Evolutionary conservation across 768 basidiomycete species (phyloP).

Genomic region (Pleurotus platypus): DNA sequence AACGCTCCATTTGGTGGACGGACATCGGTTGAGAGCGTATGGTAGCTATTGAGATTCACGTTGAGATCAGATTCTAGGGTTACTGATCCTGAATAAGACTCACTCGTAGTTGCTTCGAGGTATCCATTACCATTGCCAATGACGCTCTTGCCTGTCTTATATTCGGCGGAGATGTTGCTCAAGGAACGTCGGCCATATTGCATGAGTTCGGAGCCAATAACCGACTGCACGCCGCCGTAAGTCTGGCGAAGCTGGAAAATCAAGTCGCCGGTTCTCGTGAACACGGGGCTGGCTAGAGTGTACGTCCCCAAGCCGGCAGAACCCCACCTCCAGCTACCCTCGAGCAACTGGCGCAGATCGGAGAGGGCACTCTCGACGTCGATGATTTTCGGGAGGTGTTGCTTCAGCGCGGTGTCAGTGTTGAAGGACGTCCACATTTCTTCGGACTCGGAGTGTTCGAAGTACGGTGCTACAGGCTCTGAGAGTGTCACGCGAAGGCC

Average conservation of each 20-base stretch:
- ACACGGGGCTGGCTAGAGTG: conserved; percentile 11
- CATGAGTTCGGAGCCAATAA: no score
- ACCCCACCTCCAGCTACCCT: conserved; percentile 10
- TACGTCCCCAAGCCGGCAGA: conserved; percentile 6
- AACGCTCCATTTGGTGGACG: no score
- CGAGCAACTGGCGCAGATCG: conserved; percentile 6
- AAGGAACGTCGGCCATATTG: no score
- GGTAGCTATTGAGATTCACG: no score
- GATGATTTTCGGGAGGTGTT: conserved; percentile 9
- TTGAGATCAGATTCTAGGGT: no score
- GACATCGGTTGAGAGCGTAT: no score
- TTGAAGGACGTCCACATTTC: conserved; percentile 9
- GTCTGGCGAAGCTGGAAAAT: conserved; percentile 9
- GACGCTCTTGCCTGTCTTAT: no score
- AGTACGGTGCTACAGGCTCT: conserved; percentile 1
- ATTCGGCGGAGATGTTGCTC: no score
- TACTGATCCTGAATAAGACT: no score
- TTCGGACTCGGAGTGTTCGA: conserved; percentile 3
- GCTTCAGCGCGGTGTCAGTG: conserved; percentile 4
- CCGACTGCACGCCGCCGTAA: no score
- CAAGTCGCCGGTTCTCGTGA: conserved; percentile 11
- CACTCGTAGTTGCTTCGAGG: no score
- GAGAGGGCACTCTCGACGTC: conserved; percentile 7
- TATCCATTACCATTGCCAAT: no score
- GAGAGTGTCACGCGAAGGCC: conserved; percentile 10